phyloP scores from a whole-genome alignment of 306 rosid species.

The Casuarina cunninghamiana region DNA sequence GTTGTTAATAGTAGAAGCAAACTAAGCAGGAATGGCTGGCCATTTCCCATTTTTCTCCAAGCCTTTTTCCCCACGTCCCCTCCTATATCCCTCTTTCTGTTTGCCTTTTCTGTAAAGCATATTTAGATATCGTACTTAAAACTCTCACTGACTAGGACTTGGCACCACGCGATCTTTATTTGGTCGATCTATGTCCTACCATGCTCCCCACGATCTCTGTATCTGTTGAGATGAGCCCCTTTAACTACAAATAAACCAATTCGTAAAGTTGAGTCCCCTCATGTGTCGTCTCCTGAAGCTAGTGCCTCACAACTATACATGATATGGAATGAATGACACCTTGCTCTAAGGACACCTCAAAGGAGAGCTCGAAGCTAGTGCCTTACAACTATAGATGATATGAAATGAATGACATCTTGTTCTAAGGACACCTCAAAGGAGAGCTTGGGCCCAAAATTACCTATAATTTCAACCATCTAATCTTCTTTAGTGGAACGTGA shows the following conservation, averaged over 20 bases:
- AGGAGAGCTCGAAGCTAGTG: slow-evolving; percentile 27
- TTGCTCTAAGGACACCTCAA: slow-evolving; percentile 15
- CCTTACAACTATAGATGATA: slow-evolving; percentile 40
- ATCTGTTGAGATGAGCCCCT: slow-evolving; percentile 24
- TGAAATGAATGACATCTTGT: slow-evolving; percentile 41
- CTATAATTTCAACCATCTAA: too few species aligned
- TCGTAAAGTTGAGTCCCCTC: slow-evolving; percentile 39
- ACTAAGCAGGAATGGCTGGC: slow-evolving; percentile 49
- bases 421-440: background rate
- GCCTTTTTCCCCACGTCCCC: slow-evolving; percentile 23
- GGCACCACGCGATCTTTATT: slow-evolving; percentile 28
- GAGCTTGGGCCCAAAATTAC: background rate
- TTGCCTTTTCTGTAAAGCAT: slow-evolving; percentile 48
- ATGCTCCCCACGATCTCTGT: slow-evolving; percentile 16
- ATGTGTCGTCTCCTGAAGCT: slow-evolving; percentile 30
- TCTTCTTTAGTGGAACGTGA: too few species aligned
- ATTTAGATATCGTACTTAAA: slow-evolving; percentile 11
- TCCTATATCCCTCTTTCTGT: slow-evolving; percentile 6
- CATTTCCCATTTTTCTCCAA: slow-evolving; percentile 36
- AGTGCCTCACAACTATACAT: slow-evolving; percentile 45
- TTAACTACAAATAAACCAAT: slow-evolving; percentile 20
- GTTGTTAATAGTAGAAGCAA: slow-evolving; percentile 50
- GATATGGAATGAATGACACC: slow-evolving; percentile 41
- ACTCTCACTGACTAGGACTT: slow-evolving; percentile 38
- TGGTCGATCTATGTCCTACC: slow-evolving; percentile 31